These are phyloP conservation scores for Pythium brassicae DNA, from an alignment of 352 stramenopile species.

Conservation along the genomic window DNA sequence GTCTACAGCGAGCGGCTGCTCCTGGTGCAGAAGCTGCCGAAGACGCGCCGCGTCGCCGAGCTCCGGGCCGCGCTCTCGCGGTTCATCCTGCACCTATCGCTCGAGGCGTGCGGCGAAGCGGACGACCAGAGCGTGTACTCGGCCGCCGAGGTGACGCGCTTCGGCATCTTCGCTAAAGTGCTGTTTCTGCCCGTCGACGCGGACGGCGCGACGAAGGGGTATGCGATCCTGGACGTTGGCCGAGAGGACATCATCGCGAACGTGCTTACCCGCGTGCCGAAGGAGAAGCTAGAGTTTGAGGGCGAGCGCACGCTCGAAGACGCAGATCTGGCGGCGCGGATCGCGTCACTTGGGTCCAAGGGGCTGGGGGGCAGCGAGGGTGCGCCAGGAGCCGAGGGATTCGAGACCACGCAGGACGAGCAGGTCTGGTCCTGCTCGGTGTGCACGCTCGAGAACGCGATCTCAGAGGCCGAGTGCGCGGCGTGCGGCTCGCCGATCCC, in stretches of 20 bases:
- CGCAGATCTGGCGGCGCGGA: conserved; percentile 25
- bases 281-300: conserved; percentile 59
- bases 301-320: conserved; percentile 44
- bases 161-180: conserved; percentile 57
- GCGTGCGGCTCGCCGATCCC: conserved; percentile 62
- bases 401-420: conserved; percentile 13
- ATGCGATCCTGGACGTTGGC: conserved; percentile 65
- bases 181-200: conserved; percentile 52
- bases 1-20: conserved; percentile 49
- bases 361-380: background rate
- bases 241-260: conserved; percentile 56
- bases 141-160: conserved; percentile 51
- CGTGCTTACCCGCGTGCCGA: conserved; percentile 37
- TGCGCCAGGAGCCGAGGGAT: background rate
- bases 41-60: conserved; percentile 38
- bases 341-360: conserved; percentile 15
- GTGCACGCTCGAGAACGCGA: conserved; percentile 67
- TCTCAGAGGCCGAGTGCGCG: conserved; percentile 52
- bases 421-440: conserved; percentile 56
- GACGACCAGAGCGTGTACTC: conserved; percentile 76
- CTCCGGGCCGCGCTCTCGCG: conserved; percentile 40
- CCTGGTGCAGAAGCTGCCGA: conserved; percentile 62
- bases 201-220: conserved; percentile 42
- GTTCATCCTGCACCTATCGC: conserved; percentile 56
- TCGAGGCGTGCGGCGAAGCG: conserved; percentile 72